A percentile compares a stretch with the other conserved stretches of the same genome.
phyloP scores from a whole-genome alignment of 2,329 filamentous ascomycete genomes.

The Stagonosporopsis chrysanthemi region DNA sequence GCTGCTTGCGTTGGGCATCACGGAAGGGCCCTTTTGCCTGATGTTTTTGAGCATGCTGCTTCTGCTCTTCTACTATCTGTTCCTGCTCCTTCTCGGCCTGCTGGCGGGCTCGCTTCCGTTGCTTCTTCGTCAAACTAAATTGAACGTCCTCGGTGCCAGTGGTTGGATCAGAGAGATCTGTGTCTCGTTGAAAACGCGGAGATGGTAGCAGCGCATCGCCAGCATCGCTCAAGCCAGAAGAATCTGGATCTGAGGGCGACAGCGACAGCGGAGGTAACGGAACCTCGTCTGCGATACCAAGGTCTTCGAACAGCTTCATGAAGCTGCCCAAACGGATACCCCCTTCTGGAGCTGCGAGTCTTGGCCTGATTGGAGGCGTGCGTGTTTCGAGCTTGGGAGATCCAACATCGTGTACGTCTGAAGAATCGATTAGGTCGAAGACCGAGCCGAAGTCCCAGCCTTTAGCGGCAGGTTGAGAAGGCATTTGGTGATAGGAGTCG shows the following conservation, averaged over 20 bases:
- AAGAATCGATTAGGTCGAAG: conserved; percentile 50
- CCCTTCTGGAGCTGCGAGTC: conserved; percentile 19
- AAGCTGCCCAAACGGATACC: conserved; percentile 54
- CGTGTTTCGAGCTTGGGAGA: conserved; percentile 30
- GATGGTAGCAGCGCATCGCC: conserved; percentile 51
- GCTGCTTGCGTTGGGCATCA: conserved; percentile 17
- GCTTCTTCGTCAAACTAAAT: conserved; percentile 32
- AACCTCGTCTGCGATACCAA: conserved; percentile 46
- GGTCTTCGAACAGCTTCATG: conserved; percentile 54
- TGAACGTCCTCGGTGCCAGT: conserved; percentile 7
- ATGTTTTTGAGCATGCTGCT: conserved; percentile 20
- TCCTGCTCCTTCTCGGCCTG: conserved; percentile 34
- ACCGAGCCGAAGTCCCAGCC: conserved; percentile 58
- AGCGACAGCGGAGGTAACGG: conserved; percentile 29
- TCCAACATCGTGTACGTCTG: conserved; percentile 30
- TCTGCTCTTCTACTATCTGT: conserved; percentile 15
- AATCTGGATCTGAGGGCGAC: conserved; percentile 33
- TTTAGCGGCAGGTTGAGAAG: conserved; percentile 44
- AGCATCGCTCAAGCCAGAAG: conserved; percentile 50
- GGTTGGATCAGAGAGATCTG: not conserved
- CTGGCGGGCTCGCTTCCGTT: conserved; percentile 38
- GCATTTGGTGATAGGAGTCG: conserved; percentile 33
- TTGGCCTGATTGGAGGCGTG: conserved; percentile 6
- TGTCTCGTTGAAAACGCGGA: conserved; percentile 15
- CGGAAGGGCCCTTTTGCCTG: conserved; percentile 18